Evolutionary conservation across 208 protist genomes (phyloP).

Genomic region (Trypanosoma scelopori): DNA sequence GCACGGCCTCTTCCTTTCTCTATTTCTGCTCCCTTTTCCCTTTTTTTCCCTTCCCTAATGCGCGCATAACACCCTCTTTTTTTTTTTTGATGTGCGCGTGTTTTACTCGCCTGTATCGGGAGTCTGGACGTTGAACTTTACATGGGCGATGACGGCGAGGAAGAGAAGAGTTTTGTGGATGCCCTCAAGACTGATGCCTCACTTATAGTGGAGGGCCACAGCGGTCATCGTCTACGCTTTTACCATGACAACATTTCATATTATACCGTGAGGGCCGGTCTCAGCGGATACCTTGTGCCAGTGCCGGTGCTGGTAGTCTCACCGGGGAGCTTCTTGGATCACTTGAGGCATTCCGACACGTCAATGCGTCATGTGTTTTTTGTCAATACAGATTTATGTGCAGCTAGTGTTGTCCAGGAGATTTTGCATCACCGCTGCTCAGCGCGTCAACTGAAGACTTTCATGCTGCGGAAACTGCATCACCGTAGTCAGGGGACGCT

Average conservation of each 20-base stretch:
- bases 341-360: not conserved
- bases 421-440: conserved; percentile 1
- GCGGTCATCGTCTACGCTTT: conserved; percentile 14
- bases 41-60: not conserved
- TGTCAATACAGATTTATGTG: conserved; percentile 25
- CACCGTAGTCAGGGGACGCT: conserved; percentile 2
- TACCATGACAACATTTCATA: conserved; percentile 11
- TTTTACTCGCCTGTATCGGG: not conserved
- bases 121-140: not conserved
- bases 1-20: not conserved
- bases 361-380: conserved; percentile 10
- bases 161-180: not conserved
- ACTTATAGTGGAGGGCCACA: conserved; percentile 24
- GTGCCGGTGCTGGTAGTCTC: conserved; percentile 11
- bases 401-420: not conserved
- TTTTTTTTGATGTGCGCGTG: not conserved
- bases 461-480: conserved; percentile 10
- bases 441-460: not conserved
- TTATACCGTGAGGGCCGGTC: not conserved
- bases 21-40: not conserved
- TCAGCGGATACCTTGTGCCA: not conserved
- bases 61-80: conserved; percentile 1
- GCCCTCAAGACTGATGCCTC: conserved; percentile 1
- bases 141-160: conserved; percentile 12
- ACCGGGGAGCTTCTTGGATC: not conserved